These are phyloP conservation scores for Gamsiella multidivaricata DNA, from an alignment of 192 early-diverging fungal species.

Conservation along the genomic window DNA sequence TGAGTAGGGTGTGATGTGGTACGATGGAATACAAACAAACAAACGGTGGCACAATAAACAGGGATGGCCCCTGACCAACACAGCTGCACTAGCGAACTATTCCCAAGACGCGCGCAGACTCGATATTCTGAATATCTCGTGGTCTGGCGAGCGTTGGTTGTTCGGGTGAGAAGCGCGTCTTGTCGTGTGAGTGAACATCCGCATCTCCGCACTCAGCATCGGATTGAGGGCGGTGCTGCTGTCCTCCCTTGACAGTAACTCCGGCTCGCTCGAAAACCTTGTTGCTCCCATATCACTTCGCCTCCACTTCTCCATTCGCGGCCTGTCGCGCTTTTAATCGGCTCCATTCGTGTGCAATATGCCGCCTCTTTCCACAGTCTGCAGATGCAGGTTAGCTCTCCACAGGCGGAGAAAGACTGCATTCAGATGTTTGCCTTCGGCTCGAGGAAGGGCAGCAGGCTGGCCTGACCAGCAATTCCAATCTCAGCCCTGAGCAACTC, in stretches of 20 bases:
- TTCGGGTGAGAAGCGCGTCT: too few relatives aligned
- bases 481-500: slow-evolving; percentile 1
- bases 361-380: neutral
- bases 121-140: too few relatives aligned
- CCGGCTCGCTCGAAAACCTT: slow-evolving; percentile 20
- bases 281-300: slow-evolving; percentile 8
- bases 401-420: neutral
- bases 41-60: too few relatives aligned
- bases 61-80: too few relatives aligned
- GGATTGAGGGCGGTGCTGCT: too few relatives aligned
- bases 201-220: too few relatives aligned
- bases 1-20: too few relatives aligned
- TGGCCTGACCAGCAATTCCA: slow-evolving; percentile 4
- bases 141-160: too few relatives aligned
- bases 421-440: slow-evolving; percentile 19
- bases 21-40: too few relatives aligned
- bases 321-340: slow-evolving; percentile 24
- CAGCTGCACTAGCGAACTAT: too few relatives aligned
- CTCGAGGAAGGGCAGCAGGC: neutral
- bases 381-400: neutral
- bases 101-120: too few relatives aligned
- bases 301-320: slow-evolving; percentile 13
- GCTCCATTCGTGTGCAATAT: slow-evolving; percentile 6
- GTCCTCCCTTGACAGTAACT: slow-evolving; percentile 4
- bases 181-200: too few relatives aligned